These are phyloP conservation scores for Pseudogymnoascus sp. DNA, from an alignment of 2,329 filamentous ascomycete species.

Conservation along the genomic window DNA sequence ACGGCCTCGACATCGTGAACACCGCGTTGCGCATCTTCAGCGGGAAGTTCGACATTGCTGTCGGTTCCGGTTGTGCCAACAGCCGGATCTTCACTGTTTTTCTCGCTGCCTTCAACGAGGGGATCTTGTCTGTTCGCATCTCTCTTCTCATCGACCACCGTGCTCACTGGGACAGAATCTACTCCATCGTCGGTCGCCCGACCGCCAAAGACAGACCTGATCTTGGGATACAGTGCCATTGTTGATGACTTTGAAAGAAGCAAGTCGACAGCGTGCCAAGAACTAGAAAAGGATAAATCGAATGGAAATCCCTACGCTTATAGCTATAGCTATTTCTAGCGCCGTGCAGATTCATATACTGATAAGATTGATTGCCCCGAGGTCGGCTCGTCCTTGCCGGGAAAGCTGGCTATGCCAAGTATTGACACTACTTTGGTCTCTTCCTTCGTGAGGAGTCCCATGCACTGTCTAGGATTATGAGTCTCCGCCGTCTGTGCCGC, in stretches of 20 bases:
- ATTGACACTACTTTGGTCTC: not conserved
- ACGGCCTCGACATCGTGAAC: slow-evolving; percentile 45
- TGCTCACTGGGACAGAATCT: not conserved
- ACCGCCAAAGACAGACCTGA: slow-evolving; percentile 9
- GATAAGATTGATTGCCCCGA: not conserved
- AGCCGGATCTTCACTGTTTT: not conserved
- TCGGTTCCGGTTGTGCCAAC: not conserved
- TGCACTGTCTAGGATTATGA: not conserved
- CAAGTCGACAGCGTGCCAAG: not conserved
- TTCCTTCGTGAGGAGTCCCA: not conserved
- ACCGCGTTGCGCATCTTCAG: slow-evolving; percentile 27
- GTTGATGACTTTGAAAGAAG: slow-evolving; percentile 7
- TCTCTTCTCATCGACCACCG: not conserved
- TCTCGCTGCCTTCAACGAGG: not conserved
- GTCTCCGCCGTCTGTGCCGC: not conserved
- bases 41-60: slow-evolving; percentile 10
- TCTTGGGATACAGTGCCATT: slow-evolving; percentile 14
- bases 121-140: not conserved
- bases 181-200: slow-evolving; percentile 10
- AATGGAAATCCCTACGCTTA: slow-evolving; percentile 4
- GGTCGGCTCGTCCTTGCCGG: not conserved
- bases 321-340: not conserved
- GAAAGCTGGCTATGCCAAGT: not conserved
- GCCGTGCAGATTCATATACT: not conserved
- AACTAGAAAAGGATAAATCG: not conserved